Evolutionary conservation across 1,284 basidiomycete species (phyloP).

Genomic region (Pyrrhoderma lamaoense): DNA sequence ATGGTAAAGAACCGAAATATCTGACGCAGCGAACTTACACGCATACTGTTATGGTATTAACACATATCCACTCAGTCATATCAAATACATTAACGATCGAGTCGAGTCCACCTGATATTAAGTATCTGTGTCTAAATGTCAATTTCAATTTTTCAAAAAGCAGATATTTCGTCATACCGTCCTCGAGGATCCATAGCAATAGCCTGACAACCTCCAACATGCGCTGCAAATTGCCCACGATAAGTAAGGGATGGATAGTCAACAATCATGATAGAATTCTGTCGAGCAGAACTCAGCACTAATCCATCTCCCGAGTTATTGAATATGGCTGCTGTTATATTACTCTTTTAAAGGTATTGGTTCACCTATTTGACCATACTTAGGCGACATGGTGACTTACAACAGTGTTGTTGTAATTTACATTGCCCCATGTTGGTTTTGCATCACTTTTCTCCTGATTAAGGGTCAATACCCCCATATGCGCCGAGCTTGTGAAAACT

Average conservation of each 20-base stretch:
- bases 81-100: slow-evolving; percentile 77
- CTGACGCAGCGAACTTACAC: slow-evolving; percentile 45
- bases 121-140: slow-evolving; percentile 42
- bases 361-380: too few species aligned
- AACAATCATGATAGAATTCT: slow-evolving; percentile 56
- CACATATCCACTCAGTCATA: slow-evolving; percentile 67
- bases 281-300: slow-evolving; percentile 52
- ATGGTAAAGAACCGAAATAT: background rate
- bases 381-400: too few species aligned
- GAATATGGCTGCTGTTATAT: slow-evolving; percentile 56
- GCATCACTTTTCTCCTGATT: slow-evolving; percentile 46
- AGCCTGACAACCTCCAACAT: slow-evolving; percentile 68
- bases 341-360: too few species aligned
- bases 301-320: slow-evolving; percentile 65
- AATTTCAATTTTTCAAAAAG: background rate
- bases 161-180: slow-evolving; percentile 31
- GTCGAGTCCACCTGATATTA: slow-evolving; percentile 71
- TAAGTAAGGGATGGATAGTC: slow-evolving; percentile 56
- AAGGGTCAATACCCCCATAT: slow-evolving; percentile 50
- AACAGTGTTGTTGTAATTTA: slow-evolving; percentile 35
- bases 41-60: slow-evolving; percentile 65
- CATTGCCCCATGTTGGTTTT: slow-evolving; percentile 53
- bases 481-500: slow-evolving; percentile 51
- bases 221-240: slow-evolving; percentile 55
- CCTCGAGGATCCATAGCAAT: slow-evolving; percentile 70